Evolutionary conservation across 75 land plant species (phyloP).

Genomic region (Selaginella tamariscina): DNA sequence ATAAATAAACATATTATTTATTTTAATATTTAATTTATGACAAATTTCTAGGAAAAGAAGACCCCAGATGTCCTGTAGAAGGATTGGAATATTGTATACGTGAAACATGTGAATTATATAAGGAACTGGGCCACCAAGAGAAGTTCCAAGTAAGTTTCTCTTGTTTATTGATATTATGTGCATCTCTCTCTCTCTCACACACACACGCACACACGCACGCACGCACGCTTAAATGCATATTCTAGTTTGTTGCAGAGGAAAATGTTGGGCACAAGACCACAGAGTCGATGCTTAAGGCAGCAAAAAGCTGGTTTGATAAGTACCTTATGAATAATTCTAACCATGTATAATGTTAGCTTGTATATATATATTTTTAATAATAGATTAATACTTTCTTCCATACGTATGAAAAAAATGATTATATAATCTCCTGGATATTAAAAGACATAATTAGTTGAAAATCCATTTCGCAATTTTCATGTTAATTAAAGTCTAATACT

Average conservation of each 20-base stretch:
- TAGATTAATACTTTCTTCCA: too few relatives aligned
- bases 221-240: background rate
- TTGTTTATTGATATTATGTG: too few relatives aligned
- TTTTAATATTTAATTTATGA: too few relatives aligned
- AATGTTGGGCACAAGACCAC: background rate
- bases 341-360: too few relatives aligned
- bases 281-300: background rate
- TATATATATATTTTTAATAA: too few relatives aligned
- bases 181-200: too few relatives aligned
- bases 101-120: background rate
- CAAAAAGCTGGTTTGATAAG: background rate
- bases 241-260: constrained; percentile 8
- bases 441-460: too few relatives aligned
- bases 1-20: background rate
- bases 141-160: background rate
- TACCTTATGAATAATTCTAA: background rate
- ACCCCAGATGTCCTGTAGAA: constrained; percentile 3
- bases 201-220: too few relatives aligned
- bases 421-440: too few relatives aligned
- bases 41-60: constrained; percentile 2
- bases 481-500: too few relatives aligned
- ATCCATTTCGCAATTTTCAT: too few relatives aligned
- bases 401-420: too few relatives aligned
- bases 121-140: background rate
- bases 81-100: background rate